Evolutionary conservation across 2,329 filamentous ascomycete species (phyloP), one percentile per base, ranked within the genome.

Genomic region (Alternaria viburni): DNA sequence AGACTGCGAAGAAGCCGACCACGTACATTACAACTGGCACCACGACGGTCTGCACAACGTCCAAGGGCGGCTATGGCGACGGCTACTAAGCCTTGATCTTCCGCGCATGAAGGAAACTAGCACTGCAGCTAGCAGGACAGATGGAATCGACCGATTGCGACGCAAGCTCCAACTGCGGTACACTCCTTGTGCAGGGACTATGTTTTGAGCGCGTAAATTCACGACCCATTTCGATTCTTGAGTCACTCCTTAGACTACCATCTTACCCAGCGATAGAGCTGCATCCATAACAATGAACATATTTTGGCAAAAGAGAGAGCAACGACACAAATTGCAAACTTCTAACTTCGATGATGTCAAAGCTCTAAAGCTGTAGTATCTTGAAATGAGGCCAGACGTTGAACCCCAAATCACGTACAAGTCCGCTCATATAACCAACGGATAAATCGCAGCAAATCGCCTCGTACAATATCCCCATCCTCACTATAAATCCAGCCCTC

Each of bases 1-100:
- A 70, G 45, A 74, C 70, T 11, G 64, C 54, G 3, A 68, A 64
- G 15, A 61, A 67, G 12, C 69, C 71, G 0, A 68, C 57, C 36
- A 75, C 73, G 3, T 65, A 66, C 21, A 59, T 64, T 1, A 36
- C 49, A 5, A 64, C 69, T n/a, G 68, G 69, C 47, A 74, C 70
- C 2, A 69, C 66, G 54, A 66, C 65, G 1, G 49, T 63, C 11
- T 76, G 74, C 68, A 54, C 59, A 12, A 72, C 71, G 36, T 41
- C 36, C 36, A 67, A 69, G 50, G 54, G 36, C 10, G 52, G 46
- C 6, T 66, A 66, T 17, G 61, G 57, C 9, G 21, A 21, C 5
- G 54, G 52, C 6, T 64, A 61, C 32, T 67, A 47, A 41, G 41
- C 12, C 12, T 5, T 26, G 3, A 44, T 26, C 25, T 32, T 54